Conservation (phyloP, 352 stramenopile genomes). For the Aphanomyces euteiches region DNA sequence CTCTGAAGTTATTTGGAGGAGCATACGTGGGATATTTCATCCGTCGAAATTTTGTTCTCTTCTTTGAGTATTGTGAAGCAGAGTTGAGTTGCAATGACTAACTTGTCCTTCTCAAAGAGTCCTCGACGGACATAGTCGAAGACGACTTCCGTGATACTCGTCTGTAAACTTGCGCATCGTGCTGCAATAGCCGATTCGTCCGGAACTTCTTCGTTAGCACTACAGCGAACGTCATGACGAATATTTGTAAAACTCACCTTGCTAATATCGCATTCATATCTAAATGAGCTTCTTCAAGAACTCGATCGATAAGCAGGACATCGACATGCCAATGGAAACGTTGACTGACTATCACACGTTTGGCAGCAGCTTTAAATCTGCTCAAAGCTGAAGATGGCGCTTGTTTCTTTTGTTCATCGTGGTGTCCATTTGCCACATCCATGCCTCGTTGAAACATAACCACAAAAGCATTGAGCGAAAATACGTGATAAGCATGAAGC, state of each 20-base stretch:
- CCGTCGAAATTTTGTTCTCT: slow-evolving; percentile 53
- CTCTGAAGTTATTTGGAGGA: slow-evolving; percentile 37
- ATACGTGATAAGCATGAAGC: slow-evolving; percentile 95
- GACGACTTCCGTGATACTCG: slow-evolving; percentile 77
- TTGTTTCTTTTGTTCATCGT: slow-evolving; percentile 32
- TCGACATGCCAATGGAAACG: slow-evolving; percentile 86
- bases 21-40: slow-evolving; percentile 39
- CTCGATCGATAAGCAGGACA: slow-evolving; percentile 66
- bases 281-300: slow-evolving; percentile 54
- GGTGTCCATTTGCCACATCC: slow-evolving; percentile 48
- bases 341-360: slow-evolving; percentile 79
- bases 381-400: slow-evolving; percentile 37
- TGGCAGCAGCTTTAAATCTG: slow-evolving; percentile 74
- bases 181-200: slow-evolving; percentile 48
- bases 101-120: slow-evolving; percentile 92
- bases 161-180: slow-evolving; percentile 54
- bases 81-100: slow-evolving; percentile 89
- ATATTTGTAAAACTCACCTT: not conserved
- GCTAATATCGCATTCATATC: slow-evolving; percentile 61
- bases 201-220: slow-evolving; percentile 60
- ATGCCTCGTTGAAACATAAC: slow-evolving; percentile 94
- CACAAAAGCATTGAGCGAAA: slow-evolving; percentile 93
- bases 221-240: not conserved
- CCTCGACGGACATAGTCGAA: slow-evolving; percentile 95
- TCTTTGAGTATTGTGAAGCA: slow-evolving; percentile 88